phyloP scores from a whole-genome alignment of 140 eudicot genomes.

The Flaveria floridana region DNA sequence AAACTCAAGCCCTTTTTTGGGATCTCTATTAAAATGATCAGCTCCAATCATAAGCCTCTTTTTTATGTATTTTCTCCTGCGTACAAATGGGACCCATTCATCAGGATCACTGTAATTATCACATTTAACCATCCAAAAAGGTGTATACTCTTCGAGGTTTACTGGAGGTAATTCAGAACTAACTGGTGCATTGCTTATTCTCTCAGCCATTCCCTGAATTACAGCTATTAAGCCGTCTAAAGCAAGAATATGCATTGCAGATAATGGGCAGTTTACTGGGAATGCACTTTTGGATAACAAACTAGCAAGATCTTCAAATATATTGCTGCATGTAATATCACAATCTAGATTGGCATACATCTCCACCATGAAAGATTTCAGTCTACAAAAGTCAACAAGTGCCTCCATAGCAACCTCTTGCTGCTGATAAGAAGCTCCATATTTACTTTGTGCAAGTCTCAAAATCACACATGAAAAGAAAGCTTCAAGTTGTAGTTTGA shows the following conservation, averaged over 20 bases:
- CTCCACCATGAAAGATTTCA: slow-evolving; percentile 85
- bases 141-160: slow-evolving; percentile 70
- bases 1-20: slow-evolving; percentile 89
- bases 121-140: slow-evolving; percentile 96
- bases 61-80: slow-evolving; percentile 77
- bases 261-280: slow-evolving; percentile 86
- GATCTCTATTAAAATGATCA: slow-evolving; percentile 90
- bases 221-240: slow-evolving; percentile 93
- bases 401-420: slow-evolving; percentile 99
- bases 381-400: slow-evolving; percentile 96
- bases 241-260: slow-evolving; percentile 94
- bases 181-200: slow-evolving; percentile 71
- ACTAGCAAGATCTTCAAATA: slow-evolving; percentile 95
- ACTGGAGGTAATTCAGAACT: slow-evolving; percentile 61
- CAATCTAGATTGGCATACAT: slow-evolving; percentile 96
- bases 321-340: slow-evolving; percentile 87
- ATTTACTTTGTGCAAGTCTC: slow-evolving; percentile 77
- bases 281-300: slow-evolving; percentile 89
- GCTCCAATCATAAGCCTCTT: slow-evolving; percentile 96
- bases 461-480: slow-evolving; percentile 86
- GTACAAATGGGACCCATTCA: slow-evolving; percentile 96
- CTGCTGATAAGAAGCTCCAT: slow-evolving; percentile 90
- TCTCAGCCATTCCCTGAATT: slow-evolving; percentile 96
- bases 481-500: slow-evolving; percentile 87
- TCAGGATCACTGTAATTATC: slow-evolving; percentile 73